Conservation (phyloP, 495 filamentous ascomycete species). For the Podospora pseudocomata region DNA sequence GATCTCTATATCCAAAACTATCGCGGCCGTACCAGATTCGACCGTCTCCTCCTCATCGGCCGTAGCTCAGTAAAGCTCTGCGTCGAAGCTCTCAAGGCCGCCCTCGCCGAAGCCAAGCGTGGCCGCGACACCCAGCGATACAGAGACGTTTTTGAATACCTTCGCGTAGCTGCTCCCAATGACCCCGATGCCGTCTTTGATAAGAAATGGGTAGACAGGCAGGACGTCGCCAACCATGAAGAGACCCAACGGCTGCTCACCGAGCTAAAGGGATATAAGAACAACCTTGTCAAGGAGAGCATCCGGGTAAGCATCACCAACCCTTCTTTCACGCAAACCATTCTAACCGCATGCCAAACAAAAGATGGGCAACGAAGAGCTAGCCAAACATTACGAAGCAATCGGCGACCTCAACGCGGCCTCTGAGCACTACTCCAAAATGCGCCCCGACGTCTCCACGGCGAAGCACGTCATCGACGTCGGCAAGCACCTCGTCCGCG, state of each 20-base stretch:
- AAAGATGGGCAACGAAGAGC: constrained; percentile 49
- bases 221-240: constrained; percentile 56
- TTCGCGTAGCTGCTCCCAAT: constrained; percentile 58
- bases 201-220: constrained; percentile 62
- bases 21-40: constrained; percentile 67
- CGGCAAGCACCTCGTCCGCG: constrained; percentile 40
- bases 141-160: constrained; percentile 59
- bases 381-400: constrained; percentile 44
- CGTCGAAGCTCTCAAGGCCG: constrained; percentile 75
- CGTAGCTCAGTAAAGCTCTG: constrained; percentile 70
- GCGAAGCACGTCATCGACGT: constrained; percentile 43
- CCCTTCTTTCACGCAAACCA: background rate
- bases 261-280: constrained; percentile 90
- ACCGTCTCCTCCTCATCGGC: constrained; percentile 79
- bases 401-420: constrained; percentile 42
- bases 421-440: constrained; percentile 40
- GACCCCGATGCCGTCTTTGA: constrained; percentile 68
- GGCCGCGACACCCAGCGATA: constrained; percentile 74
- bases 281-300: constrained; percentile 96
- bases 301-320: constrained; percentile 60
- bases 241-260: constrained; percentile 71
- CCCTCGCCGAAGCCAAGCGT: constrained; percentile 69
- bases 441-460: constrained; percentile 47
- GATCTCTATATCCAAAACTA: constrained; percentile 93
- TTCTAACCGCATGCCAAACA: constrained; percentile 5